phyloP scores from a whole-genome alignment of 257 asterid species.

The Nemophila menziesii region DNA sequence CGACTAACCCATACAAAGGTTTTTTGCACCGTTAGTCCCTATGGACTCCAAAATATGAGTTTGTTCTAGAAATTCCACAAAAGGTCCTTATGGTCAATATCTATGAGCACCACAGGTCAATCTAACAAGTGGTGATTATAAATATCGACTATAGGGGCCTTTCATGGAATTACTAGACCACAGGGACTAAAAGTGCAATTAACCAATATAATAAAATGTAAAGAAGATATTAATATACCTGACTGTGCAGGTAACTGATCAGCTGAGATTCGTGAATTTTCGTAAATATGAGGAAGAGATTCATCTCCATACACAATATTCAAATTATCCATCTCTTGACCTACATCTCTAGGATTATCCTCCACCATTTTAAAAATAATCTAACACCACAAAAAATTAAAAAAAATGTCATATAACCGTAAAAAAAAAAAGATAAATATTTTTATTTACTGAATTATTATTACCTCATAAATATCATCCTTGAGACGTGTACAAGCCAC shows the following conservation, averaged over 20 bases:
- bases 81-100: no score
- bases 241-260: slow-evolving; percentile 96
- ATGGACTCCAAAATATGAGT: no score
- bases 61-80: no score
- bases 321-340: slow-evolving; percentile 90
- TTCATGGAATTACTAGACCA: no score
- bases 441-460: slow-evolving; percentile 3
- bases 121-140: no score
- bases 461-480: slow-evolving; percentile 95
- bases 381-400: slow-evolving; percentile 26
- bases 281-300: slow-evolving; percentile 89
- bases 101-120: no score
- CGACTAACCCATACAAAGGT: no score
- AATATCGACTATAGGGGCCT: no score
- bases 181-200: no score
- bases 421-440: not conserved
- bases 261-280: slow-evolving; percentile 77
- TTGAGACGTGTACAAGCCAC: slow-evolving; percentile 78
- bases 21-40: no score
- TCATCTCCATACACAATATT: slow-evolving; percentile 88
- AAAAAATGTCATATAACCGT: not conserved
- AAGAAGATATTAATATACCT: slow-evolving; percentile 28
- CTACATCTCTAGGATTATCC: slow-evolving; percentile 96
- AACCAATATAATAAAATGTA: not conserved
- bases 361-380: slow-evolving; percentile 97